Evolutionary conservation across 441 rosid species (phyloP), one percentile per base, ranked within the genome.

Genomic region (Erodium texanum): DNA sequence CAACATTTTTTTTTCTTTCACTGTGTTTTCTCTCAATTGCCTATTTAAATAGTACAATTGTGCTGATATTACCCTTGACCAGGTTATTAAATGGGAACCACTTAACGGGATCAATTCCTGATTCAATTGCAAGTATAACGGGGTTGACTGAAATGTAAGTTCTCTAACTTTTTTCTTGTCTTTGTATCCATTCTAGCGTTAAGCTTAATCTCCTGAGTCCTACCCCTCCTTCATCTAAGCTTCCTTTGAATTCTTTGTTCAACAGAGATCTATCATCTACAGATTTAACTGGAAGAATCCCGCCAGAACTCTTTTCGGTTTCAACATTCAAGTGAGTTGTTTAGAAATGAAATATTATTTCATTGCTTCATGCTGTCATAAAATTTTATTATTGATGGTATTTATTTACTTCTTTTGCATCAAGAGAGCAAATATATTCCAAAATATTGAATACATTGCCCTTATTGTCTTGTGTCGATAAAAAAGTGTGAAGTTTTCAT

Each of bases 201-300:
- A 48, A 62, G 29, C 62, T 66, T 2, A 24, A 27, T 48, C 62
- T 67, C 7, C 43, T 68, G 34, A n/a, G n/a, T 32, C 29, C 43
- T 36, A 36, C 8, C 43, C 43, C 43, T 36, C 43, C 56, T 1
- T 23, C 18, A 32, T 65, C 22, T 71, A 24, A 66, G 62, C 32
- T 50, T 66, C 61, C 58, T 62, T 45, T n/a, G 68, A 59, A 22
- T 24, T 24, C 15, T 24, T 34, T 10, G 15, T 56, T 66, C 76
- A 23, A 64, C 86, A 93, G 98, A 81, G 97, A 93, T 78, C 82
- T 93, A 68, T 90, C 98, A 48, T 82, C 83, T 22, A 93, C 87
- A 68, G 76, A 84, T 68, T 70, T 90, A 73, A 77, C 74, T 2
- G 98, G 98, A 76, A 80, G 68, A 75, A 77, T 93, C 76, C 97